phyloP scores from a whole-genome alignment of 2,329 filamentous ascomycete species.

The Diaporthe batatas region DNA sequence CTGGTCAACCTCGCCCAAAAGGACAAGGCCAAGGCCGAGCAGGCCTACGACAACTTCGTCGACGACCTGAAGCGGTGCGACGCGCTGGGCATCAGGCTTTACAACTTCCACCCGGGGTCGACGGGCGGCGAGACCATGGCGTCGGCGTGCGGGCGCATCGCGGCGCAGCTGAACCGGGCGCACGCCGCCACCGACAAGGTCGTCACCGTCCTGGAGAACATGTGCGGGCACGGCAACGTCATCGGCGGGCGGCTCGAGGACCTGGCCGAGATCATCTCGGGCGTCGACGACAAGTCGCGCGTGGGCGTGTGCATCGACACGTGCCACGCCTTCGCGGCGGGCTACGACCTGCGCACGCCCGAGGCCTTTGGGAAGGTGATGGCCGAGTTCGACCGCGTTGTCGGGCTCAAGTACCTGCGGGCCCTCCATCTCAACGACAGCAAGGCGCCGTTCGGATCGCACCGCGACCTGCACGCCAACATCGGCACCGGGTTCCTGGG shows the following conservation, averaged over 20 bases:
- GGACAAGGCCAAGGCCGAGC: constrained; percentile 82
- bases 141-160: constrained; percentile 83
- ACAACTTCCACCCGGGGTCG: constrained; percentile 97
- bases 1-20: constrained; percentile 94
- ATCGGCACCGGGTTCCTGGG: constrained; percentile 96
- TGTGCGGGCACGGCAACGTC: constrained; percentile 91
- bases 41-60: constrained; percentile 87
- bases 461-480: constrained; percentile 93
- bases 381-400: constrained; percentile 78
- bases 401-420: constrained; percentile 83
- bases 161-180: constrained; percentile 83
- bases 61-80: constrained; percentile 92
- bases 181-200: constrained; percentile 82
- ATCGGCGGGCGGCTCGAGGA: constrained; percentile 90
- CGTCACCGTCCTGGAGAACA: constrained; percentile 91
- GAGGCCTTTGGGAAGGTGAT: constrained; percentile 81
- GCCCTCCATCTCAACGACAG: constrained; percentile 96
- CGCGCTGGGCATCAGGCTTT: constrained; percentile 86
- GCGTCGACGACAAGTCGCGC: constrained; percentile 83
- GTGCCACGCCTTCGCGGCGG: constrained; percentile 94
- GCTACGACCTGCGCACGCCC: constrained; percentile 87
- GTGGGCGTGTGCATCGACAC: constrained; percentile 97
- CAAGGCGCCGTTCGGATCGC: constrained; percentile 86
- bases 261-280: constrained; percentile 83
- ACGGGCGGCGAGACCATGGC: constrained; percentile 76